A percentile compares a stretch with the other conserved stretches of the same genome.
Conservation (phyloP, 495 filamentous ascomycete genomes). For the Penicillium fimorum region DNA sequence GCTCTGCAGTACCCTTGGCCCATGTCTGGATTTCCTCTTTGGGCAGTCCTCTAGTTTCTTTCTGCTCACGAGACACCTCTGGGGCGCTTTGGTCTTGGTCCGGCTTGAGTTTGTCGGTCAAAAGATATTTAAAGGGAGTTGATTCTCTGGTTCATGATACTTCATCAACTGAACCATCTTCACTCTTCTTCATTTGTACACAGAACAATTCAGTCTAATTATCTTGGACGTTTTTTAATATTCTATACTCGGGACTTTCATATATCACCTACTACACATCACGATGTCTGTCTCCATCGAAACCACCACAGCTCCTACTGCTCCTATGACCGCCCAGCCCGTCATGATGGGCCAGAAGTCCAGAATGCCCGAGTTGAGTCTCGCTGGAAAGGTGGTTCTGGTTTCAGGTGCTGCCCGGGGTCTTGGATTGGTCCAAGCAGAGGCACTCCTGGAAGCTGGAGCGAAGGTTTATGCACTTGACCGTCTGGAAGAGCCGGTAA, state of each 20-base stretch:
- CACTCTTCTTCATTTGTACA: background rate
- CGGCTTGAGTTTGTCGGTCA: background rate
- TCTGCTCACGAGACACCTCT: conserved; percentile 14
- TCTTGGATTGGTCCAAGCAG: conserved; percentile 73
- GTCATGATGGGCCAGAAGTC: conserved; percentile 38
- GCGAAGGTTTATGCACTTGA: conserved; percentile 58
- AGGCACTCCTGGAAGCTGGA: conserved; percentile 78
- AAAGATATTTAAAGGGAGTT: conserved; percentile 12
- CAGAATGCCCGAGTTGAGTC: conserved; percentile 72
- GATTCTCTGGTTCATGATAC: background rate
- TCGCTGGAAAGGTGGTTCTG: conserved; percentile 71
- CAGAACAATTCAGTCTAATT: background rate
- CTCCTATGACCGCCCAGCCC: conserved; percentile 26
- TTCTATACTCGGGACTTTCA: background rate
- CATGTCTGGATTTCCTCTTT: conserved; percentile 10
- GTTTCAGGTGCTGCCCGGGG: conserved; percentile 80
- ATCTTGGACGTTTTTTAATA: background rate
- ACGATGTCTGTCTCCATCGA: conserved; percentile 46
- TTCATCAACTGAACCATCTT: background rate
- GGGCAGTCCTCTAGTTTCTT: conserved; percentile 1
- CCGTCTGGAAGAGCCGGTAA: conserved; percentile 46
- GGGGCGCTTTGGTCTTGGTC: background rate
- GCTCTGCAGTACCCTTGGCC: background rate
- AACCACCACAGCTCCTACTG: conserved; percentile 31
- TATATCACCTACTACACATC: background rate